Base-by-base conservation (phyloP, 441 rosid genomes). In the Brassica hybrid region DNA sequence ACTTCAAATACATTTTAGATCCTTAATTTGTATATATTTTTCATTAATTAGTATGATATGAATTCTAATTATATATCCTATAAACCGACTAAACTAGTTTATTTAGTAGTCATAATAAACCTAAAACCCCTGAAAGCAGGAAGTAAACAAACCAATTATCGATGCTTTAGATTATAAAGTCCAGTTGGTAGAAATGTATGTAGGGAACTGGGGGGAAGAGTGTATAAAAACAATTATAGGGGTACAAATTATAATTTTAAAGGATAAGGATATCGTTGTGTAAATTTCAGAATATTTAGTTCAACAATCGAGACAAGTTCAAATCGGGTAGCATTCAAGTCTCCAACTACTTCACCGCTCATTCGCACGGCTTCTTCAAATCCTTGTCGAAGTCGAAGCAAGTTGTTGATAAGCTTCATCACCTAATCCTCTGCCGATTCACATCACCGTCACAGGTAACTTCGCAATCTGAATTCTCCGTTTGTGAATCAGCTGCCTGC, bases 321-420 rank as follows among this genome's bases (percentile, higher is more conserved):
- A 14, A 14, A 41, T 34, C 54, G 1, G 41, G 9, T 7, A 7
- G 2, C 50, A 65, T 77, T 72, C 43, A 77, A 59, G 57, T 72
- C 38, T 10, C 73, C 77, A 72, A 72, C 77, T 19, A 72, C 81
- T 72, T 67, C 65, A 72, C 32, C 64, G 73, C 57, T 72, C 72
- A 65, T 9, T 18, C 58, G 45, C 57, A 45, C 62, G 45, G 70
- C 71, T 63, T 57, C 27, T 30, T 63, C 50, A 27, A 27, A 25
- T 45, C 76, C 3, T 2, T 17, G 27, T 21, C 64, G 6, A 19
- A 25, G 27, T 34, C 64, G 7, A 21, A 73, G 27, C 64, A 21
- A 65, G 18, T 32, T 43, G 38, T n/a, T 52, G 17, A 38, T 54
- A 1, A 57, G 67, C 65, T 76, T 70, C 80, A 45, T 32, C 11